Base-by-base conservation (phyloP, 129 eudicot species). In the Flaveria sonorensis region DNA sequence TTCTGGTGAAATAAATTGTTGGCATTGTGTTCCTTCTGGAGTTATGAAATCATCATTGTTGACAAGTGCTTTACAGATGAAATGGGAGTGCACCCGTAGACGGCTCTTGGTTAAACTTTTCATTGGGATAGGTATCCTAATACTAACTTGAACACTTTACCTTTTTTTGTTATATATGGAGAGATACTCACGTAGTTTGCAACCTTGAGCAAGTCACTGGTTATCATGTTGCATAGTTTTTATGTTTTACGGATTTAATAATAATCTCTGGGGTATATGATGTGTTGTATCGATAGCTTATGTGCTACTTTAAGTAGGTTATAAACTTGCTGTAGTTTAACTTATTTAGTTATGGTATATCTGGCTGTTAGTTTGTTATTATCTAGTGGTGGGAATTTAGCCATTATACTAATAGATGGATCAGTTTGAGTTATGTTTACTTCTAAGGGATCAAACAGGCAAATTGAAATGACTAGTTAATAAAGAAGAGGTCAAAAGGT, bases 61-160 rank as follows among this genome's bases (percentile, higher is more conserved):
- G 45, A 79, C 10, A 32, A 72, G 73, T 68, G 79, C 81, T 72
- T 57, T 94, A 61, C 83, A 70, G 68, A 76, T 88, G 89, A 89
- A 86, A 72, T 94, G 96, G 99, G 97, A 94, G 88, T 83, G 87
- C 50, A 83, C 78, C n/a, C 88, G 92, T 76, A 87, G 97, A 71
- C 83, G 82, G 59, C 83, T 83, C 75, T 84, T 81, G 71, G 75
- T 89, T 48, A 84, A 87, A 59, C 79, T 89, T 42, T 90, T 91
- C 36, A 73, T 75, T 26, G 81, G 85, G 72, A 87, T 83, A 83
- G 99, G 99, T 94, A 88, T 64, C 50, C 13, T 68, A 46, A 36
- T 18, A 73, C 66, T 69, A 57, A 74, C 57, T 55, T 18, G 52
- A 80, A n/a, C 30, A 36, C 55, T 9, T 32, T 74, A 48, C 23